A percentile compares a stretch with the other conserved stretches of the same genome.
phyloP scores from a whole-genome alignment of 441 rosid species.

The Syzygium malaccense region DNA sequence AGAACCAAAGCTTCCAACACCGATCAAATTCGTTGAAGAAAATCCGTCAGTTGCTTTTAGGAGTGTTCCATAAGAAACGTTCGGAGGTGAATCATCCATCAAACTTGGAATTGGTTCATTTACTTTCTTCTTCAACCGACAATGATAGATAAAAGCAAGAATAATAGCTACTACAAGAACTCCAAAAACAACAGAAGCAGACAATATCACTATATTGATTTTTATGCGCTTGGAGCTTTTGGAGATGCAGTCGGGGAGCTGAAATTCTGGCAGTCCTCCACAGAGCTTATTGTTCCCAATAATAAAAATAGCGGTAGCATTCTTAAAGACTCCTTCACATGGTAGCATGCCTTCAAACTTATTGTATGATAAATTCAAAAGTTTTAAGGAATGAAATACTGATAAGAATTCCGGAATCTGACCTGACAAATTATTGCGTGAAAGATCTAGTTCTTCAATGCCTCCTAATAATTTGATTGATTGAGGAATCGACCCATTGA shows the following conservation, averaged over 20 bases:
- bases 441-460: background rate
- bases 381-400: background rate
- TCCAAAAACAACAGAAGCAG: rapidly evolving
- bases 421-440: background rate
- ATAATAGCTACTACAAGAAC: rapidly evolving
- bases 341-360: background rate
- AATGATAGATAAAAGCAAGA: background rate
- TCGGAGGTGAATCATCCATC: rapidly evolving
- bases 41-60: background rate
- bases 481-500: background rate
- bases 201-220: background rate
- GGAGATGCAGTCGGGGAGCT: background rate
- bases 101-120: background rate
- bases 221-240: background rate
- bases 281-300: background rate
- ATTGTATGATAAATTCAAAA: background rate
- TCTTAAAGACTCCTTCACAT: background rate
- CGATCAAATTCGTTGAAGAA: background rate
- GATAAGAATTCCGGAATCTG: background rate
- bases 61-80: background rate
- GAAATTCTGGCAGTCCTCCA: rapidly evolving
- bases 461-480: background rate
- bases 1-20: background rate
- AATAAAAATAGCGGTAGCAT: background rate
- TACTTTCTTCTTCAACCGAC: background rate